These are phyloP conservation scores for Ophiostoma sp. DNA, from an alignment of 2,329 filamentous ascomycete genomes.

Conservation along the genomic window DNA sequence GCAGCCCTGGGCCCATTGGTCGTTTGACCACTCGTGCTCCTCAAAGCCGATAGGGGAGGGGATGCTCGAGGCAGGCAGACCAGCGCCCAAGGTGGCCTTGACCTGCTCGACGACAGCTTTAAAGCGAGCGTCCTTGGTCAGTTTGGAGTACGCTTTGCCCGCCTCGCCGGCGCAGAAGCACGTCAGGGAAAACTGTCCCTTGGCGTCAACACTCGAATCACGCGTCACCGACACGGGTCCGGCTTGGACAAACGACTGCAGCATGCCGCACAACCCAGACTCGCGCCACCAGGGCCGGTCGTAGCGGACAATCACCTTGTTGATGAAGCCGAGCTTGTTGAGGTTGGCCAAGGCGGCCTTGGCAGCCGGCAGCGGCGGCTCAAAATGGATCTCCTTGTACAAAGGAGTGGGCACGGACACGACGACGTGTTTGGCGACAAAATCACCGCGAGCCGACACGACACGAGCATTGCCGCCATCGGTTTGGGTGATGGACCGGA, in stretches of 20 bases:
- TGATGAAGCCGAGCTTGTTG: slow-evolving; percentile 51
- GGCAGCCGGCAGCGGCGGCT: slow-evolving; percentile 42
- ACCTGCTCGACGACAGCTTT: slow-evolving; percentile 14
- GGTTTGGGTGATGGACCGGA: slow-evolving; percentile 18
- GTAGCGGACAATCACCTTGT: slow-evolving; percentile 51
- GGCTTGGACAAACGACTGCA: slow-evolving; percentile 20
- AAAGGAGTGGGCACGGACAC: slow-evolving; percentile 27
- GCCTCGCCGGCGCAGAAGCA: slow-evolving; percentile 45
- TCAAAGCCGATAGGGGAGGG: slow-evolving; percentile 15
- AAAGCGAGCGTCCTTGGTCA: slow-evolving; percentile 20
- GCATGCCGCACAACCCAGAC: slow-evolving; percentile 46
- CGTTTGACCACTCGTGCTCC: slow-evolving; percentile 24
- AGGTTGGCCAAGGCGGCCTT: slow-evolving; percentile 33
- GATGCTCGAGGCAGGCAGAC: background rate
- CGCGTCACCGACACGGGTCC: slow-evolving; percentile 21
- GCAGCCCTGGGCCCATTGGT: slow-evolving; percentile 26
- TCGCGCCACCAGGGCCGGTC: slow-evolving; percentile 42
- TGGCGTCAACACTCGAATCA: slow-evolving; percentile 28
- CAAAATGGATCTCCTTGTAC: slow-evolving; percentile 44
- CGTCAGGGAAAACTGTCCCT: slow-evolving; percentile 39
- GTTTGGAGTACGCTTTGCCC: slow-evolving; percentile 38
- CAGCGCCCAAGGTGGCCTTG: background rate
- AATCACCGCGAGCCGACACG: slow-evolving; percentile 18
- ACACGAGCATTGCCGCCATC: background rate
- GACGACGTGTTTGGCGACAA: slow-evolving; percentile 24